Base-by-base conservation (phyloP, 768 basidiomycete genomes). In the Boletus vermiculosoides region DNA sequence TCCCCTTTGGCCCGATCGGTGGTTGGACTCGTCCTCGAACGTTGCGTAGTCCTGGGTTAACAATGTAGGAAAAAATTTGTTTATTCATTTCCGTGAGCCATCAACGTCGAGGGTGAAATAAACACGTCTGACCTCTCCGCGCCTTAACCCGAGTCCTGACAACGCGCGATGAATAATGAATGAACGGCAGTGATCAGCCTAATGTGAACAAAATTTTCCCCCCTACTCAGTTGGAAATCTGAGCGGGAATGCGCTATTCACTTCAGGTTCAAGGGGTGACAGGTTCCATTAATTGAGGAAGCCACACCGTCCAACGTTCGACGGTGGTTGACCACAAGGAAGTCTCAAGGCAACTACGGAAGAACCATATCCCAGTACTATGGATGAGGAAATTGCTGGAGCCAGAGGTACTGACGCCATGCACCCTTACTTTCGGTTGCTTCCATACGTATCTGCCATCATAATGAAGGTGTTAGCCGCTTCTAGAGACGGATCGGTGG, bases 31-130 rank as follows among this genome's bases (percentile, higher is more conserved):
- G 34, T 58, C 55, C 33, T 42, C 5, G 34, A 56, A 51, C 23
- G 55, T 46, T 61, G 52, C 58, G 50, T 55, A 62, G 58, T 41
- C 59, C 65, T 51, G 52, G 59, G 57, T 50, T 23, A 40, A 62
- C 52, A 54, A 60, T 45, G 48, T 36, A 49, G 33, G 47, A 57
- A 68, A 68, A 68, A 67, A 63, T 36, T 69, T 60, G 56, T 65
- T 65, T 52, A 16, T 70, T 68, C 68, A 68, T 68, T 70, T 68
- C 67, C 67, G 67, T 45, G 52, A 49, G 50, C 54, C 59, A 64
- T 64, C 59, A 59, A 50, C 37, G 51, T 67, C 57, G 30, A 42
- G 40, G 45, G 51, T 59, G 63, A 67, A 70, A 68, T 60, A 68
- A 62, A 49, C 41, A 57, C 18, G 49, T 53, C 68, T 52, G 57